phyloP scores from a whole-genome alignment of 2,329 filamentous ascomycete species.

The Penicillium palitans region DNA sequence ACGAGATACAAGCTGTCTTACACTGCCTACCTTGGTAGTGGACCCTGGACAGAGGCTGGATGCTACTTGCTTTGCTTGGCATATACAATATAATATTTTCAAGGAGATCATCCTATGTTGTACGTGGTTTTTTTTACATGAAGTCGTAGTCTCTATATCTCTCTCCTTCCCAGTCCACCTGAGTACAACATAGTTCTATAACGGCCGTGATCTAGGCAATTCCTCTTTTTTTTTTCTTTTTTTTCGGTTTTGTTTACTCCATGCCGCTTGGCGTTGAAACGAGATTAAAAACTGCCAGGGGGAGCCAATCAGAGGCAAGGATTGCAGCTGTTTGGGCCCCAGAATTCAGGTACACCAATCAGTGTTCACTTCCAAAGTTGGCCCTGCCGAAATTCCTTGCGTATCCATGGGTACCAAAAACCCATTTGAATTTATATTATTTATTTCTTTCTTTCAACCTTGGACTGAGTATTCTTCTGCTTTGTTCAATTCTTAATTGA shows the following conservation, averaged over 20 bases:
- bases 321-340: not conserved
- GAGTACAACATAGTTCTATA: not conserved
- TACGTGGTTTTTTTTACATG: not conserved
- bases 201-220: not conserved
- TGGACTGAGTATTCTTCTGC: too few species aligned
- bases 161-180: not conserved
- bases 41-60: constrained; percentile 6
- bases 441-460: not conserved
- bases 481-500: not conserved
- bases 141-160: not conserved
- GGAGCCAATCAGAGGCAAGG: constrained; percentile 24
- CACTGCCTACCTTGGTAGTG: constrained; percentile 10
- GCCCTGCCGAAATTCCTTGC: constrained; percentile 19
- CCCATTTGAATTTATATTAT: not conserved
- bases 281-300: constrained; percentile 27
- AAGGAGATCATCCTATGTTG: not conserved
- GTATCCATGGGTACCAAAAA: constrained; percentile 23
- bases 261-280: constrained; percentile 25
- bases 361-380: constrained; percentile 1
- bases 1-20: constrained; percentile 6
- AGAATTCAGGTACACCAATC: constrained; percentile 38
- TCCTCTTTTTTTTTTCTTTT: constrained; percentile 27
- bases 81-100: not conserved
- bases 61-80: constrained; percentile 3
- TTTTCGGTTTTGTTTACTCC: constrained; percentile 15